Conservation (phyloP, 1,139 yeast species). For the Sugiyamaella novakii region DNA sequence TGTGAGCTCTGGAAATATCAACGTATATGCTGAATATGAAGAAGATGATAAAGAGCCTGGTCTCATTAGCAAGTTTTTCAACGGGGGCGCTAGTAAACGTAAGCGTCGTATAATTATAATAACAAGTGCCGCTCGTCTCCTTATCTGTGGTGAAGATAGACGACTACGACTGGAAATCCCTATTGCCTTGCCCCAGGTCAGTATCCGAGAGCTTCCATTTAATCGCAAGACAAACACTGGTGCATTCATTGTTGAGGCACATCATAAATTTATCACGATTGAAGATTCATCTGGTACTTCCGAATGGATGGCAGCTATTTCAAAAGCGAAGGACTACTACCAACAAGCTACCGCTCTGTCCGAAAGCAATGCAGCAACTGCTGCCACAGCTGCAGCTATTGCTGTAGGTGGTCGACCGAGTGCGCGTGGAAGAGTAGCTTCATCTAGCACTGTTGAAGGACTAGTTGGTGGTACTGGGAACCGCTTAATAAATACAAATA, state of each 20-base stretch:
- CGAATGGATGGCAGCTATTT: constrained; percentile 42
- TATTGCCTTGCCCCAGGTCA: constrained; percentile 40
- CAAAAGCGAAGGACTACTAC: constrained; percentile 35
- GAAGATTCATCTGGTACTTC: constrained; percentile 41
- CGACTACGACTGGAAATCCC: constrained; percentile 40
- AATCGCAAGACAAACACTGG: constrained; percentile 37
- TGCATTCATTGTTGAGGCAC: constrained; percentile 40
- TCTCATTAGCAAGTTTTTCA: constrained; percentile 39
- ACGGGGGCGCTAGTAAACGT: constrained; percentile 30
- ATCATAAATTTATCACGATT: constrained; percentile 41
- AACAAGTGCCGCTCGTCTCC: constrained; percentile 42
- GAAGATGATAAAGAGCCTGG: constrained; percentile 33
- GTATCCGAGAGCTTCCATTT: constrained; percentile 40
- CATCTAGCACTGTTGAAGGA: constrained; percentile 11
- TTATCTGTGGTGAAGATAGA: constrained; percentile 39
- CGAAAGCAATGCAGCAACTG: constrained; percentile 37
- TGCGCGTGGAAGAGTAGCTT: neutral
- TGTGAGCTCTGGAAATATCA: constrained; percentile 7
- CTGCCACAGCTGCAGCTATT: constrained; percentile 44
- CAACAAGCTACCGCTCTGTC: constrained; percentile 33
- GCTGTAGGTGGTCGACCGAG: constrained; percentile 27
- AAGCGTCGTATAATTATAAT: constrained; percentile 40
- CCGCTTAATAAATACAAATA: constrained; percentile 26
- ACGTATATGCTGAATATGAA: constrained; percentile 29
- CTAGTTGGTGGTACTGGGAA: constrained; percentile 8